Conservation (phyloP, 495 filamentous ascomycete genomes). For the Xylaria acuta region DNA sequence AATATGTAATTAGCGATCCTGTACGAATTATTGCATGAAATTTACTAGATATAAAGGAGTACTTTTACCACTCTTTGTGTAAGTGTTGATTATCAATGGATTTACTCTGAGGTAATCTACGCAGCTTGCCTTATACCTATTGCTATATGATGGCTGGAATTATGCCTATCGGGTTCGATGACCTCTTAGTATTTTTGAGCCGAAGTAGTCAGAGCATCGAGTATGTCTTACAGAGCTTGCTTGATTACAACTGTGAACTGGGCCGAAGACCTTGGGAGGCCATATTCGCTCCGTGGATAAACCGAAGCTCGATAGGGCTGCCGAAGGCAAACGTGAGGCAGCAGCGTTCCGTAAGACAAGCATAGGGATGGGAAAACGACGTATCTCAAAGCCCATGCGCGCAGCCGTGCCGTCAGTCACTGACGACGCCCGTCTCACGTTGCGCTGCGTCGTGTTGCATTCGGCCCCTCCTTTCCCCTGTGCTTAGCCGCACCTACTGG, state of each 20-base stretch:
- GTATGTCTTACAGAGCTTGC: background rate
- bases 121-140: background rate
- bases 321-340: constrained; percentile 1
- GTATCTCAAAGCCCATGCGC: constrained; percentile 6
- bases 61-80: background rate
- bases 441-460: constrained; percentile 12
- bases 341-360: background rate
- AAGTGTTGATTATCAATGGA: background rate
- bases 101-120: background rate
- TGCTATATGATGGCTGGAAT: background rate
- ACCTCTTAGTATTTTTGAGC: background rate
- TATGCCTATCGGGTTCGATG: background rate
- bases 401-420: constrained; percentile 2
- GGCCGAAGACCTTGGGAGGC: background rate
- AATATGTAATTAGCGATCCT: background rate
- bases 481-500: background rate
- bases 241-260: background rate
- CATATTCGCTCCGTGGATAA: background rate
- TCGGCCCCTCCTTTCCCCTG: constrained; percentile 11
- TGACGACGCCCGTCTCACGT: background rate
- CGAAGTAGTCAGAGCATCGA: background rate
- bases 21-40: background rate
- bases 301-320: background rate
- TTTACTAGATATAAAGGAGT: background rate
- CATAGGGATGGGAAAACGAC: constrained; percentile 7